These are phyloP conservation scores for Xylariaceae sp. DNA, from an alignment of 2,329 filamentous ascomycete genomes.

Conservation along the genomic window DNA sequence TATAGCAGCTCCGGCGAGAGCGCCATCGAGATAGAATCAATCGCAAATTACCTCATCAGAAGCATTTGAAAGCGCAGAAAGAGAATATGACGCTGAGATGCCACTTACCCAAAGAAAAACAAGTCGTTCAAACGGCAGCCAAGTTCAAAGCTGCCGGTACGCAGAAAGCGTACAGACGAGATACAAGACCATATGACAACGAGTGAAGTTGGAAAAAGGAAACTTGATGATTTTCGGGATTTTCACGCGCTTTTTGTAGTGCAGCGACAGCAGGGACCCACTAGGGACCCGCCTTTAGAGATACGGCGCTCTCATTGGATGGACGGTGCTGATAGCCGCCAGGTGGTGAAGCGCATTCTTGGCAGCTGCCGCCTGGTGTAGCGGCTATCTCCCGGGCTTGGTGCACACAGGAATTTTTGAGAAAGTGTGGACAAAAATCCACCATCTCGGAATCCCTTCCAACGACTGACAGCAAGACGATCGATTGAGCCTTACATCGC, in stretches of 20 bases:
- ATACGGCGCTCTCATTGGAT: constrained; percentile 2
- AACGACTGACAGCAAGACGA: constrained; percentile 21
- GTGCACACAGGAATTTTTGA: constrained; percentile 24
- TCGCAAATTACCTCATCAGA: constrained; percentile 99
- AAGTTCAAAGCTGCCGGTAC: neutral
- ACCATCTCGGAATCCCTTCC: constrained; percentile 22
- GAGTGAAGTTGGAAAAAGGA: neutral
- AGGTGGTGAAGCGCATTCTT: neutral
- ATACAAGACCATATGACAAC: neutral
- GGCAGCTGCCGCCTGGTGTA: constrained; percentile 17
- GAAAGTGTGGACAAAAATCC: constrained; percentile 23
- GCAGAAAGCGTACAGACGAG: neutral
- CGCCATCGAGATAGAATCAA: constrained; percentile 80
- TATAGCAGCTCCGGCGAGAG: constrained; percentile 89
- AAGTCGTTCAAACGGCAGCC: neutral
- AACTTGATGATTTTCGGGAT: neutral
- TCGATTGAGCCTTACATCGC: constrained; percentile 18
- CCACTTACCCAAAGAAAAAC: constrained; percentile 6
- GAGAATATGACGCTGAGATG: constrained; percentile 14
- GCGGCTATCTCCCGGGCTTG: constrained; percentile 15
- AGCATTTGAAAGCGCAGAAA: constrained; percentile 16
- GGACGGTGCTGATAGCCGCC: neutral
- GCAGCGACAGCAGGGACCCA: constrained; percentile 4
- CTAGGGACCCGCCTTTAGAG: neutral
- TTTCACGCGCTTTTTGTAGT: constrained; percentile 10